phyloP scores from a whole-genome alignment of 345 rosid species.

The Citrus sp. region DNA sequence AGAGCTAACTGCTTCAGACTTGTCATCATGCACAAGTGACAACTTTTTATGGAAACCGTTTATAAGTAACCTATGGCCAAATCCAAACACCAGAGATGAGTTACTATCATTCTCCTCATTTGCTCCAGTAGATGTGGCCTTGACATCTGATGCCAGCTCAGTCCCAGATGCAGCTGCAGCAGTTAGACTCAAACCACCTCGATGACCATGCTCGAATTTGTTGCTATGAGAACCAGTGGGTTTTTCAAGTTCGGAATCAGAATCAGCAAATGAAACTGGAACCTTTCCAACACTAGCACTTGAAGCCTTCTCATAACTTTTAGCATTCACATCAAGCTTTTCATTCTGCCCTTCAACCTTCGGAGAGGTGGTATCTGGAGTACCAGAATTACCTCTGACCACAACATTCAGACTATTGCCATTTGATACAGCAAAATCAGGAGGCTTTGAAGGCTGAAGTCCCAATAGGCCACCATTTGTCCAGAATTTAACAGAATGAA shows the following conservation, averaged over 20 bases:
- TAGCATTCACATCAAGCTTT: constrained; percentile 27
- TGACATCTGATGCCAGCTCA: constrained; percentile 23
- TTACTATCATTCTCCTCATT: constrained; percentile 34
- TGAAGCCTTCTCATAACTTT: constrained; percentile 19
- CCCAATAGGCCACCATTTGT: constrained; percentile 93
- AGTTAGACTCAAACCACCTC: constrained; percentile 16
- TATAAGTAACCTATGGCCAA: constrained; percentile 57
- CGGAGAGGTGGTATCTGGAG: constrained; percentile 13
- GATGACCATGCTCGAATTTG: constrained; percentile 22
- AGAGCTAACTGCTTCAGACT: constrained; percentile 35
- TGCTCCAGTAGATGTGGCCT: constrained; percentile 27
- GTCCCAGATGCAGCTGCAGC: constrained; percentile 26
- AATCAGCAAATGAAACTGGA: constrained; percentile 23
- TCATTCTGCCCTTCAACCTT: constrained; percentile 27
- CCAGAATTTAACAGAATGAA: constrained; percentile 65
- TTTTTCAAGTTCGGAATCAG: constrained; percentile 29
- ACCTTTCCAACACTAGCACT: constrained; percentile 22
- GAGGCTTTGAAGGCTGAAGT: constrained; percentile 89
- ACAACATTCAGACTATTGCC: constrained; percentile 23
- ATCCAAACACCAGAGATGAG: constrained; percentile 51
- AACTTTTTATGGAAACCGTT: constrained; percentile 57
- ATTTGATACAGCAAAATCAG: constrained; percentile 62
- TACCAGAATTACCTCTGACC: constrained; percentile 20
- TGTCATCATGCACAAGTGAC: constrained; percentile 38
- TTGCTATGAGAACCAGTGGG: constrained; percentile 24